Evolutionary conservation across 768 basidiomycete species (phyloP), one percentile per base, ranked within the genome.

Genomic region (Suillus occidentalis): DNA sequence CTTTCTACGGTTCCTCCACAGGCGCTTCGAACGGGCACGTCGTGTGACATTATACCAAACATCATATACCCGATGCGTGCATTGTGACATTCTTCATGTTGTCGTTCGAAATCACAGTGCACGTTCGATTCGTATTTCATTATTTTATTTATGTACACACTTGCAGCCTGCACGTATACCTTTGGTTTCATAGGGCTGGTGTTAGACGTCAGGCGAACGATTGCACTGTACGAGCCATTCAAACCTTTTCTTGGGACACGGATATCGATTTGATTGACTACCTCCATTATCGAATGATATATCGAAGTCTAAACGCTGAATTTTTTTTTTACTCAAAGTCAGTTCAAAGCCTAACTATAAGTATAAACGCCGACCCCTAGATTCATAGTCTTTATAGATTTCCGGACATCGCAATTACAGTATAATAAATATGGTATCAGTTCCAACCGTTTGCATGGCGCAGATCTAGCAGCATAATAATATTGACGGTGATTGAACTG

Each of bases 1-100:
- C 75, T 12, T 76, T 76, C 40, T 76, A 76, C 14, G 58, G 58
- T 28, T 59, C 58, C 28, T 42, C 58, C 10, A 20, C 39, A 3
- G 58, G 25, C 9, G 40, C 39, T 31, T 59, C 58, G 18, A 40
- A 42, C 28, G 58, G 58, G 7, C 58, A 59, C 25, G 40, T 2
- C 40, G 31, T 59, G 25, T 59, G 58, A 59, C 31, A 18, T 28
- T 20, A 42, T 59, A 12, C 12, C 58, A 28, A 42, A 42, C 58
- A 18, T 42, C 25, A 18, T 37, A 58, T 25, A 28, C 37, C 25
- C 25, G 37, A 42, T 42, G 6, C 28, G 40, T 59, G 58, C 58
- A 59, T 59, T 43, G 58, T 59, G 58, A 59, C 6, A 59, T 31
- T 37, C 40, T 59, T 28, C 58, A 28, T 59, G 25, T 59, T 59